A percentile compares a stretch with the other conserved stretches of the same genome.
phyloP scores from a whole-genome alignment of 1,284 basidiomycete species.

The Amylostereum areolatum region DNA sequence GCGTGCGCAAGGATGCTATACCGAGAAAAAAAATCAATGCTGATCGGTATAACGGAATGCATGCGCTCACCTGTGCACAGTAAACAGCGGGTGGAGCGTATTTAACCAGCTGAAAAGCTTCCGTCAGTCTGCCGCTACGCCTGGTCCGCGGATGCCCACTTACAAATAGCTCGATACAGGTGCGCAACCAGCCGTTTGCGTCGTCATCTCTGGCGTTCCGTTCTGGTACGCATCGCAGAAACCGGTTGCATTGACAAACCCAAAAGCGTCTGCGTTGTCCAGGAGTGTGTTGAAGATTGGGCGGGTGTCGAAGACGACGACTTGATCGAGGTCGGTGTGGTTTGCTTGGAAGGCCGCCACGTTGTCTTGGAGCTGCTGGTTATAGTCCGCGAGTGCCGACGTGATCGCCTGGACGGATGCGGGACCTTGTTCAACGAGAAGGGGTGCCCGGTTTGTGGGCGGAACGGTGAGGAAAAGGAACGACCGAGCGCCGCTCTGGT shows the following conservation, averaged over 20 bases:
- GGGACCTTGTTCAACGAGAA: slow-evolving; percentile 44
- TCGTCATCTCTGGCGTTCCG: slow-evolving; percentile 44
- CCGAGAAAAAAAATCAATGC: slow-evolving; percentile 6
- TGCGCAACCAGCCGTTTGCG: slow-evolving; percentile 49
- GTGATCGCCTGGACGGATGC: slow-evolving; percentile 30
- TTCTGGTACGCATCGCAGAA: slow-evolving; percentile 55
- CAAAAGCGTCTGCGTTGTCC: slow-evolving; percentile 43
- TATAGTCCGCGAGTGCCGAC: slow-evolving; percentile 43
- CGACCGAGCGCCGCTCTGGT: slow-evolving; percentile 48
- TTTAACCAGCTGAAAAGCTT: slow-evolving; percentile 21
- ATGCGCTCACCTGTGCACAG: slow-evolving; percentile 21
- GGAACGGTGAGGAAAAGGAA: slow-evolving; percentile 68
- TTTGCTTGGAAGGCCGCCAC: slow-evolving; percentile 34
- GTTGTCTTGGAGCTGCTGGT: slow-evolving; percentile 35
- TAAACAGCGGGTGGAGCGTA: slow-evolving; percentile 22
- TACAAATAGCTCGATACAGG: slow-evolving; percentile 63
- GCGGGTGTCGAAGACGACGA: slow-evolving; percentile 49
- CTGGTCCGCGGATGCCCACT: slow-evolving; percentile 20
- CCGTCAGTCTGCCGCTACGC: slow-evolving; percentile 5
- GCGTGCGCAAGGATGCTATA: slow-evolving; percentile 39
- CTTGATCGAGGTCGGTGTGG: slow-evolving; percentile 36
- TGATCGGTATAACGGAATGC: not conserved
- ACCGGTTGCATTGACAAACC: slow-evolving; percentile 53
- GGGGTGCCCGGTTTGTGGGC: slow-evolving; percentile 53
- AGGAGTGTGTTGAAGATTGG: slow-evolving; percentile 53